Evolutionary conservation across 805 yeast species (phyloP), one percentile per base, ranked within the genome.

Genomic region (Ogataea wickerhamii): DNA sequence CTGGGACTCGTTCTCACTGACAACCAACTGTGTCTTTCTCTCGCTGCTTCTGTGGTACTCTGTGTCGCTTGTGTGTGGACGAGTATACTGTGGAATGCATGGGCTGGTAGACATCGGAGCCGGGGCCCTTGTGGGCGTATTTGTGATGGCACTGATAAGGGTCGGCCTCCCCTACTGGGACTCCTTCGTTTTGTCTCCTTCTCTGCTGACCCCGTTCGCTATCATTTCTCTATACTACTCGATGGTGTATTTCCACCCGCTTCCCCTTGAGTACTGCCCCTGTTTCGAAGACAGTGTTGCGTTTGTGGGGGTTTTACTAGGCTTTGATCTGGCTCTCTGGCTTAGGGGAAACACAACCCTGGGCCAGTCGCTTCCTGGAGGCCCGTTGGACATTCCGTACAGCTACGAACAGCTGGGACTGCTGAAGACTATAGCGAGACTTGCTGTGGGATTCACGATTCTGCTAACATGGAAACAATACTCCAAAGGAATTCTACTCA

Each of bases 21-120:
- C 8, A 16, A 16, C 18, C 6, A 25, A 23, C 14, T 38, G 29
- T 20, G 33, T 31, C 1, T 29, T 42, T n/a, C 32, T 53, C 4
- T 34, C 55, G 4, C 28, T 55, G 5, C 46, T 70, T 18, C 39
- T 51, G 13, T 33, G 74, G 17, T 88, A 88, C 57, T 79, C 78
- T 52, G 42, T 70, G 25, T 76, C 88, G 6, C 66, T 93, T 43
- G 73, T 85, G 1, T 57, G 78, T 43, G 98, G 98, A 13, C 70
- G 98, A 39, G 54, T 91, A 7, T 91, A 93, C 64, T 88, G 96
- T 59, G 98, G 98, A 3, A 91, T 91, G 98, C 98, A 93, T 63
- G 98, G 98, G 2, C 74, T 85, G 43, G 61, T 84, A 17, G 98
- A 93, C 57, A 69, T 93, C 3, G 35, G 64, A 0, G 56, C 74